Conservation (phyloP, 305 asterid species). For the Fraxinus sp. region DNA sequence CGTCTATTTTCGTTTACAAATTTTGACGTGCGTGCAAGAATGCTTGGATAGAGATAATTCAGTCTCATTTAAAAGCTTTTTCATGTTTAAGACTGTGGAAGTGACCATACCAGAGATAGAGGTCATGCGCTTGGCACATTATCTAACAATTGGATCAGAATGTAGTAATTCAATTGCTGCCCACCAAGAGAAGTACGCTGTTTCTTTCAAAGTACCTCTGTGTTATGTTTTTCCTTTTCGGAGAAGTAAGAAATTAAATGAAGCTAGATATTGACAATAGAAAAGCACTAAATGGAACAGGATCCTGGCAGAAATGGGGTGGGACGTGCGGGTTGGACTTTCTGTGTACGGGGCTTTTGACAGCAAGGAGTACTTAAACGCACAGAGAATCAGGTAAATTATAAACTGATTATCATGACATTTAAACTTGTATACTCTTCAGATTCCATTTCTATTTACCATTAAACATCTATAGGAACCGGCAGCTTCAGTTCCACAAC, state of each 20-base stretch:
- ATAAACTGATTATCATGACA: neutral
- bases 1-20: neutral
- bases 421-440: neutral
- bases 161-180: conserved; percentile 53
- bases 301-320: conserved; percentile 57
- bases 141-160: conserved; percentile 76
- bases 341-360: conserved; percentile 64
- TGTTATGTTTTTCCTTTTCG: neutral
- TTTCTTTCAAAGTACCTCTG: neutral
- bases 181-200: conserved; percentile 44
- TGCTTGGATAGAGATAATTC: neutral
- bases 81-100: conserved; percentile 49
- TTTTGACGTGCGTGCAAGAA: neutral
- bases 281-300: conserved; percentile 32
- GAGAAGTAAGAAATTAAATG: neutral
- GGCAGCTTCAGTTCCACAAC: conserved; percentile 64
- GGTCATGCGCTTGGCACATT: conserved; percentile 89
- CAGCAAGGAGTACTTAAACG: conserved; percentile 82
- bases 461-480: conserved; percentile 41
- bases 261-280: neutral
- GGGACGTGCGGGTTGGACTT: conserved; percentile 86
- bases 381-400: conserved; percentile 66
- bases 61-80: neutral
- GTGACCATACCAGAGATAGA: conserved; percentile 85
- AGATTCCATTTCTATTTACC: neutral